Percentiles rank a stretch among this genome's conserved stretches.
phyloP scores from a whole-genome alignment of 1,284 basidiomycete species.

The Cutaneotrichosporon sp. region DNA sequence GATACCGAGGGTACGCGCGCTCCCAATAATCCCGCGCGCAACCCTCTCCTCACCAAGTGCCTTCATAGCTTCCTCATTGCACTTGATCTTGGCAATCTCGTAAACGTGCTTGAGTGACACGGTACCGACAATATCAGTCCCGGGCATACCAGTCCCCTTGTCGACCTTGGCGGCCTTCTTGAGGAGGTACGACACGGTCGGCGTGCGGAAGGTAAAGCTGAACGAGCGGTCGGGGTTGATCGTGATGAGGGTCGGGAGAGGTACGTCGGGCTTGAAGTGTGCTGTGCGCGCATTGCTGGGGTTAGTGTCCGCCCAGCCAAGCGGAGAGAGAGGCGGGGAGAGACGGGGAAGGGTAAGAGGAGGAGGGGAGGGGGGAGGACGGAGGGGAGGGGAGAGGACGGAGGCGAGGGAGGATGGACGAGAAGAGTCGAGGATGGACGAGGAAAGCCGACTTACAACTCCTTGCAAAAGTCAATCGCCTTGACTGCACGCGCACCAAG shows the following conservation, averaged over 20 bases:
- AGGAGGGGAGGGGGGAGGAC: background rate
- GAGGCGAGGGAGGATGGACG: background rate
- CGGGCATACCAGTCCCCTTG: conserved; percentile 67
- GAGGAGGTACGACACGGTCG: conserved; percentile 86
- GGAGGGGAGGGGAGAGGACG: too few species aligned
- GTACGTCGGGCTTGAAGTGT: conserved; percentile 80
- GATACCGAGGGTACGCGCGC: conserved; percentile 78
- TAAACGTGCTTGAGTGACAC: conserved; percentile 96
- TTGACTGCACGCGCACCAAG: conserved; percentile 97
- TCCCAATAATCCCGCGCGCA: conserved; percentile 80
- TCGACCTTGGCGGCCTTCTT: conserved; percentile 89
- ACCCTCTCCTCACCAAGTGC: conserved; percentile 80
- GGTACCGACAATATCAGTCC: conserved; percentile 63
- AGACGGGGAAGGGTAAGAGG: too few species aligned
- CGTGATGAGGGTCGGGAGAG: conserved; percentile 85
- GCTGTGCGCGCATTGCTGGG: conserved; percentile 79
- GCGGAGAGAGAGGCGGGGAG: too few species aligned
- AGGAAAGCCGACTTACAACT: conserved; percentile 57
- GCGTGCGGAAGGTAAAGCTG: conserved; percentile 87
- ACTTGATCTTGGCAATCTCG: conserved; percentile 98
- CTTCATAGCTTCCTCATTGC: conserved; percentile 80
- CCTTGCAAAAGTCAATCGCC: conserved; percentile 99
- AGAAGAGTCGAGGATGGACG: conserved; percentile 5
- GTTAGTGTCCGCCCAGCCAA: conserved; percentile 10
- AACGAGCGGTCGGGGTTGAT: conserved; percentile 95